phyloP scores from a whole-genome alignment of 2,329 filamentous ascomycete genomes.

The Fusarium verrucosum region DNA sequence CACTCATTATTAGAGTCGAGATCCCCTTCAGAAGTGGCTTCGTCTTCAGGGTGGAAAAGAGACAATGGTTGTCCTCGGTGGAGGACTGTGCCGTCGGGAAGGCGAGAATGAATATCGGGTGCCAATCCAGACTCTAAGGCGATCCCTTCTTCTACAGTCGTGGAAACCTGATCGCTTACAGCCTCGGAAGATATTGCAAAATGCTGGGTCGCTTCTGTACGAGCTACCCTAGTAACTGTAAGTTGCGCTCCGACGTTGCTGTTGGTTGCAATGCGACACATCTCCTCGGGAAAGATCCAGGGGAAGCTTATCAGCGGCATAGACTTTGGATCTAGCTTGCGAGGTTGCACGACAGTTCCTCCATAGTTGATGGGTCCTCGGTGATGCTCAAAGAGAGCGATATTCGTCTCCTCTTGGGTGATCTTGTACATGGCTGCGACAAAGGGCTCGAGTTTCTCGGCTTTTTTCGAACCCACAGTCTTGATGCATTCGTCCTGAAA shows the following conservation, averaged over 20 bases:
- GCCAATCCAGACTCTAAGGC: background rate
- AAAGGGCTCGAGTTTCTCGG: conserved; percentile 72
- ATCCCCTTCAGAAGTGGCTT: background rate
- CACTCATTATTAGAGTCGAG: background rate
- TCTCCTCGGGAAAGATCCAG: conserved; percentile 82
- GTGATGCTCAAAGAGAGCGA: conserved; percentile 61
- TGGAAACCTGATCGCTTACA: background rate
- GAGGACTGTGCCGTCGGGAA: conserved; percentile 33
- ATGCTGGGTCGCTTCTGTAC: background rate
- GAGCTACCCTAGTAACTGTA: conserved; percentile 23
- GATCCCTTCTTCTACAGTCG: background rate
- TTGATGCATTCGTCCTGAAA: conserved; percentile 73
- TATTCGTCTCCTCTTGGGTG: conserved; percentile 74
- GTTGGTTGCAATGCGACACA: conserved; percentile 47
- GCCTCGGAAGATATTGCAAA: background rate
- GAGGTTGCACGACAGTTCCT: conserved; percentile 41
- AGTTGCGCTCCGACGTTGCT: conserved; percentile 34
- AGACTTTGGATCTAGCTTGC: conserved; percentile 49
- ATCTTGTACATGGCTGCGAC: conserved; percentile 89
- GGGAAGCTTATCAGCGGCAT: conserved; percentile 93
- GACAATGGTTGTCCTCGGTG: conserved; percentile 33
- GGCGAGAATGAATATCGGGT: conserved; percentile 17
- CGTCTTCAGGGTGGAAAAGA: conserved; percentile 26
- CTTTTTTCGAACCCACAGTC: conserved; percentile 67
- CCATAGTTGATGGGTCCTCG: conserved; percentile 47